These are phyloP conservation scores for Gentiana macrophylla DNA, from an alignment of 257 asterid species.

Conservation along the genomic window DNA sequence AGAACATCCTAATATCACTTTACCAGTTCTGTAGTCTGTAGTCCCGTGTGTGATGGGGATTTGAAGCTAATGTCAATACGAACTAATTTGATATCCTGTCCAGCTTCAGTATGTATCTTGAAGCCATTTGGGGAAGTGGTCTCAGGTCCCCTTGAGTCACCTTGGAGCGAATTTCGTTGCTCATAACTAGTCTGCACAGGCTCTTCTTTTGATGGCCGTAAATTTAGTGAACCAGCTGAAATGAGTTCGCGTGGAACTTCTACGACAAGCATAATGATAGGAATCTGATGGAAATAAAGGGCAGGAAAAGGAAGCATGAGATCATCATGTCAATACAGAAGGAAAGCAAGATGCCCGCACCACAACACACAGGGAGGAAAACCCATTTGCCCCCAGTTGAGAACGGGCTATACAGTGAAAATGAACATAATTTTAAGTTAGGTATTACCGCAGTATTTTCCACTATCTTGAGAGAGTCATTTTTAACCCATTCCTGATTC, in stretches of 20 bases:
- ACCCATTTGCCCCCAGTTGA: too few species aligned
- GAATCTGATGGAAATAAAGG: constrained; percentile 46
- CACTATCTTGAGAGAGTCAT: constrained; percentile 99
- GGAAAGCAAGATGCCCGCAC: constrained; percentile 10
- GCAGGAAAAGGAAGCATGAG: constrained; percentile 2
- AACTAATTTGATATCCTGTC: constrained; percentile 60
- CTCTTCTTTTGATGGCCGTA: constrained; percentile 41
- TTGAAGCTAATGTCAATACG: constrained; percentile 97
- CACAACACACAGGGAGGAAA: not conserved
- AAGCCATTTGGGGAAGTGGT: constrained; percentile 33
- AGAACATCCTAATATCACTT: not conserved
- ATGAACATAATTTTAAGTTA: not conserved
- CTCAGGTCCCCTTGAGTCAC: constrained; percentile 36
- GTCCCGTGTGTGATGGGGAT: constrained; percentile 95
- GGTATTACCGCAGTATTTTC: constrained; percentile 96
- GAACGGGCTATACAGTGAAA: constrained; percentile 4
- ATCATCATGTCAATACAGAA: constrained; percentile 4
- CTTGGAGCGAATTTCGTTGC: constrained; percentile 35
- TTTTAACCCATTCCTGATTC: constrained; percentile 99
- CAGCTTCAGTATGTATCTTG: constrained; percentile 24
- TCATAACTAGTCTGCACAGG: constrained; percentile 32
- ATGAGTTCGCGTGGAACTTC: constrained; percentile 85
- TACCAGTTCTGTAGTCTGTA: constrained; percentile 98
- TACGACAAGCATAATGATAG: constrained; percentile 97
- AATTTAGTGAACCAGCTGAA: constrained; percentile 38